Percentiles rank a stretch among this genome's conserved stretches.
Conservation (phyloP, 1,284 basidiomycete species). For the Rhodotorula sp. region DNA sequence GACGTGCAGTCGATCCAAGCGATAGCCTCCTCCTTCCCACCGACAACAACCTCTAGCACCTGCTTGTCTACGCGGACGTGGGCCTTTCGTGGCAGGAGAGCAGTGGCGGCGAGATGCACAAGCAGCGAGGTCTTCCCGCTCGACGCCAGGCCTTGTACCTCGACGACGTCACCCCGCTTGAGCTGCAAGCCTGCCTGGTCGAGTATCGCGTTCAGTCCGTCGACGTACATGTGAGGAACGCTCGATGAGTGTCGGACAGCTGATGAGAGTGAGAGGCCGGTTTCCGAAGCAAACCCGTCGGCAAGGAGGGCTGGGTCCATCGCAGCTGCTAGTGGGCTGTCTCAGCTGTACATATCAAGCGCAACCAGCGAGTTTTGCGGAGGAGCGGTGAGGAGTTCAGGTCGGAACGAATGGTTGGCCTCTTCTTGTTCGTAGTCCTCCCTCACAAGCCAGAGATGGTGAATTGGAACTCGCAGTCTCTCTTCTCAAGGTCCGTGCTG, state of each 20-base stretch:
- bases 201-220: constrained; percentile 34
- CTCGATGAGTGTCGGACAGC: constrained; percentile 24
- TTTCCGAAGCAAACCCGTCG: neutral
- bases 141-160: constrained; percentile 68
- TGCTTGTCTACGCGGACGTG: constrained; percentile 28
- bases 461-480: too few relatives aligned
- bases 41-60: constrained; percentile 46
- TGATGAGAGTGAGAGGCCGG: constrained; percentile 22
- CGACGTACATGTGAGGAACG: constrained; percentile 22
- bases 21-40: constrained; percentile 64
- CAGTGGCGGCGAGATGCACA: constrained; percentile 63
- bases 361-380: neutral
- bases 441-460: neutral
- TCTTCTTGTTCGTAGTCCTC: neutral
- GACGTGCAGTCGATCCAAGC: constrained; percentile 67
- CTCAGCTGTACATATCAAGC: neutral
- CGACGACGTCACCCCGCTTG: constrained; percentile 62
- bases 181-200: constrained; percentile 46
- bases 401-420: neutral
- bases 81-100: constrained; percentile 57
- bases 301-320: constrained; percentile 15
- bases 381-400: neutral
- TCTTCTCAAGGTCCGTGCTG: neutral
- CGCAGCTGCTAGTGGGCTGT: too few relatives aligned
- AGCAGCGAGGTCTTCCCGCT: constrained; percentile 73